Evolutionary conservation across 1,139 yeast species (phyloP).

Genomic region (Geotrichum fermentans): DNA sequence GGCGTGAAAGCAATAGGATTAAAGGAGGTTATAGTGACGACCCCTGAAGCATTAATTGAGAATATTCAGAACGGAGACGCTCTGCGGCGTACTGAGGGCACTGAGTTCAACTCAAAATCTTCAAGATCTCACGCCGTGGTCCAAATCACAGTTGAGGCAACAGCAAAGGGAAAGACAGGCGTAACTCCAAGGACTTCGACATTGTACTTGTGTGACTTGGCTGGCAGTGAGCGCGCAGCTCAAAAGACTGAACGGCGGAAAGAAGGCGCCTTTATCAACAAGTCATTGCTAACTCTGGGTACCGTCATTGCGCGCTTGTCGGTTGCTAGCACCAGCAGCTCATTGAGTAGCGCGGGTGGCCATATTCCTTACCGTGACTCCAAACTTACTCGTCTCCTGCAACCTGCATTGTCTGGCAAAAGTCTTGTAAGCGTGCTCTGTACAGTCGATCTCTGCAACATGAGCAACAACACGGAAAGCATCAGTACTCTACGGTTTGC

Average conservation of each 20-base stretch:
- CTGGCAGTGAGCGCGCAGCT: slow-evolving; percentile 91
- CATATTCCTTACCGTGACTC: slow-evolving; percentile 93
- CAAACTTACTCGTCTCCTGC: slow-evolving; percentile 77
- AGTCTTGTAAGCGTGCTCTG: slow-evolving; percentile 81
- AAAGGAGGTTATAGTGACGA: slow-evolving; percentile 51
- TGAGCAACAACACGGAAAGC: slow-evolving; percentile 66
- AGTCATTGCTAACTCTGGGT: slow-evolving; percentile 80
- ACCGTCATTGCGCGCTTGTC: slow-evolving; percentile 76
- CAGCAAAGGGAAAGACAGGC: slow-evolving; percentile 42
- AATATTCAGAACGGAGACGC: slow-evolving; percentile 65
- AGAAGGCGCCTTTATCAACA: slow-evolving; percentile 90
- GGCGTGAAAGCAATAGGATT: slow-evolving; percentile 78
- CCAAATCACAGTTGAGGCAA: slow-evolving; percentile 51
- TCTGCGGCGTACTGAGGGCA: slow-evolving; percentile 75
- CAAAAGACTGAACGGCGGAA: slow-evolving; percentile 75
- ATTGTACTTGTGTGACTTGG: slow-evolving; percentile 84
- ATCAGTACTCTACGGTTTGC: slow-evolving; percentile 86
- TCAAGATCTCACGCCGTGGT: slow-evolving; percentile 90
- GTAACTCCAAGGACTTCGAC: slow-evolving; percentile 52
- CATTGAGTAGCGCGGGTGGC: slow-evolving; percentile 29
- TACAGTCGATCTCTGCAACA: slow-evolving; percentile 41
- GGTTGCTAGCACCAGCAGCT: slow-evolving; percentile 21
- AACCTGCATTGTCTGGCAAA: slow-evolving; percentile 86
- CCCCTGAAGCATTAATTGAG: slow-evolving; percentile 56
- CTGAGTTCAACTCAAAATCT: slow-evolving; percentile 77